Evolutionary conservation across 495 filamentous ascomycete genomes (phyloP).

Genomic region (Penicillium riverlandense): DNA sequence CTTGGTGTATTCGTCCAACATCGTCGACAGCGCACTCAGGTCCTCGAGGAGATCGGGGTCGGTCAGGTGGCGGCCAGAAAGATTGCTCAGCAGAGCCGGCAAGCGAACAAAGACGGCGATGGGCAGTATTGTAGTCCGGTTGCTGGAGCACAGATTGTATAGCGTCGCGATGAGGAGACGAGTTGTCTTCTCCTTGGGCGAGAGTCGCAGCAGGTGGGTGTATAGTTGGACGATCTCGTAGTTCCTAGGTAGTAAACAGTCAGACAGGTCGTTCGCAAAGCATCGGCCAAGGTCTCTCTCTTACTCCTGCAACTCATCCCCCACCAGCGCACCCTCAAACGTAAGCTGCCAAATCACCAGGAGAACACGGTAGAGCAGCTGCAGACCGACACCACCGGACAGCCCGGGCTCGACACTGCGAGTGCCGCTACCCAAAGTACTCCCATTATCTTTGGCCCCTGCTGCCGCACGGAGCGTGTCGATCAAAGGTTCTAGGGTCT

Average conservation of each 20-base stretch:
- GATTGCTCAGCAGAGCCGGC: constrained; percentile 71
- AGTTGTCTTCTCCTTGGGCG: constrained; percentile 97
- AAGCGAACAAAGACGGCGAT: constrained; percentile 75
- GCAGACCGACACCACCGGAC: constrained; percentile 78
- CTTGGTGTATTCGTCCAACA: constrained; percentile 88
- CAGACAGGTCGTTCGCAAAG: not conserved
- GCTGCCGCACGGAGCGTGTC: constrained; percentile 76
- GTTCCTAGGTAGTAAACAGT: constrained; percentile 46
- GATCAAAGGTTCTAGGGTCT: constrained; percentile 75
- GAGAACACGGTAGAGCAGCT: constrained; percentile 90
- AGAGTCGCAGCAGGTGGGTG: constrained; percentile 79
- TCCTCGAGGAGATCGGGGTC: constrained; percentile 89
- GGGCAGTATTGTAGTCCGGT: constrained; percentile 72
- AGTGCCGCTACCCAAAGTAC: constrained; percentile 59
- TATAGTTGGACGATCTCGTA: constrained; percentile 89
- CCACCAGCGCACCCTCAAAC: constrained; percentile 78
- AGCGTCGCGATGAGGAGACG: constrained; percentile 84
- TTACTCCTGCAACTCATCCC: constrained; percentile 81
- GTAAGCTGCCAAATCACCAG: constrained; percentile 92
- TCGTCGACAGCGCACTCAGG: constrained; percentile 62
- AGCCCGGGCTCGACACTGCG: constrained; percentile 57
- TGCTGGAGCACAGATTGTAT: constrained; percentile 69
- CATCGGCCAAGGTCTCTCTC: constrained; percentile 5
- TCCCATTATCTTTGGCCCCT: constrained; percentile 62
- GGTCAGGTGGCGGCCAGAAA: constrained; percentile 74